Evolutionary conservation across 2,329 filamentous ascomycete species (phyloP), one percentile per base, ranked within the genome.

Genomic region (Parastagonospora avenae): DNA sequence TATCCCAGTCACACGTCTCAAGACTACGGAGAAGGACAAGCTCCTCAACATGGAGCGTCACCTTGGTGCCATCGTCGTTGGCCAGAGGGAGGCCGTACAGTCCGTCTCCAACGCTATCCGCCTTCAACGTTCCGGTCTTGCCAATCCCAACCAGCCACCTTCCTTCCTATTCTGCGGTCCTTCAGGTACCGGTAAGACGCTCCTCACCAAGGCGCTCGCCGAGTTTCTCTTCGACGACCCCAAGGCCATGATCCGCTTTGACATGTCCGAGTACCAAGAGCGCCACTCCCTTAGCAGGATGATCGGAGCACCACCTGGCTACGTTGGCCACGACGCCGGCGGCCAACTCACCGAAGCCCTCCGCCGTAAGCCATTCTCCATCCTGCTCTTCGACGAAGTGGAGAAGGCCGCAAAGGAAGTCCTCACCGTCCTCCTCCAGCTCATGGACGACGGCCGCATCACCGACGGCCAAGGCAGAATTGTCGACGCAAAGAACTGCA

Each of bases 241-340:
- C 24, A 97, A 97, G 79, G 82, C 93, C 30, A 97, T 99, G 94
- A 96, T 99, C 66, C 89, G 94, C 33, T 96, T 99, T 78, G 94
- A 99, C 73, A 99, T 99, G 94, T 97, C 93, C 4, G 94, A 99
- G 76, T 99, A 99, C 75, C 95, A 99, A 76, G 94, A 99, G 76
- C 88, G 93, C 4, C 94, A 99, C 74, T 89, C 93, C 0, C 84
- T 99, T 11, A 96, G 91, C 72, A 87, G 94, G 54, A 97, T 99
- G 91, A 99, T 99, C 64, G 94, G 94, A 72, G 92, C 94, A 15
- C 94, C 94, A 15, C 94, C 94, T 4, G 94, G 94, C 58, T 99
- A 99, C 63, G 92, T 99, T 52, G 94, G 94, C 12, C 93, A 99
- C 72, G 94, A 99, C 68, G 86, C 94, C 29, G 94, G 94, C 63